A percentile compares a stretch with the other conserved stretches of the same genome.
These are phyloP conservation scores for Kodamaea fukazawae DNA, from an alignment of 805 yeast genomes.

Conservation along the genomic window DNA sequence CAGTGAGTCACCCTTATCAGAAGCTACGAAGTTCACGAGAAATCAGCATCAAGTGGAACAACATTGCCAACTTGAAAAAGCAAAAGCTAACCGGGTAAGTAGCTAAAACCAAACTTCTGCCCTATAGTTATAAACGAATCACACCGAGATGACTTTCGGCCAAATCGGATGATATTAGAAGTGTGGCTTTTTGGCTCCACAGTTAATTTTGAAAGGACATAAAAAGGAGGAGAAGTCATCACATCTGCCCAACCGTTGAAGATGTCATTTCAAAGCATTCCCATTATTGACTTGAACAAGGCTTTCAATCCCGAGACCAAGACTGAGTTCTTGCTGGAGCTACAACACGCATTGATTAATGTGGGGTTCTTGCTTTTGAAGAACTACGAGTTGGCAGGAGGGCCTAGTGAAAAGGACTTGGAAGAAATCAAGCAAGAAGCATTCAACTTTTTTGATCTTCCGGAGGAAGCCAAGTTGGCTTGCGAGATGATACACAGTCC, in stretches of 20 bases:
- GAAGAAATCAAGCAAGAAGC: slow-evolving; percentile 38
- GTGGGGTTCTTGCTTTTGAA: slow-evolving; percentile 54
- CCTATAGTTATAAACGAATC: too few relatives aligned
- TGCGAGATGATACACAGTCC: slow-evolving; percentile 56
- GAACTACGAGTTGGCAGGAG: slow-evolving; percentile 31
- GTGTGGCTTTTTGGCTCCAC: too few relatives aligned
- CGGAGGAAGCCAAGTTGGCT: slow-evolving; percentile 42
- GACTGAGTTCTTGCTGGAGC: slow-evolving; percentile 38
- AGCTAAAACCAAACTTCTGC: too few relatives aligned
- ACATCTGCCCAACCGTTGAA: background rate
- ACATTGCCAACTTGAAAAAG: too few relatives aligned
- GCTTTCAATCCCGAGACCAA: slow-evolving; percentile 44
- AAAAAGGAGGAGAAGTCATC: too few relatives aligned
- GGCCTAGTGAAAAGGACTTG: slow-evolving; percentile 42
- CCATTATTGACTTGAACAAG: slow-evolving; percentile 43
- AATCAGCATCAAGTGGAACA: too few relatives aligned
- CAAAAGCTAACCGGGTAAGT: too few relatives aligned
- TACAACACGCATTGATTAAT: slow-evolving; percentile 48
- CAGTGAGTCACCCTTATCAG: too few relatives aligned
- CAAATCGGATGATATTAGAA: too few relatives aligned
- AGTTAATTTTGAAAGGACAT: too few relatives aligned
- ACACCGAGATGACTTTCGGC: too few relatives aligned
- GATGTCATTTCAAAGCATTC: slow-evolving; percentile 40
- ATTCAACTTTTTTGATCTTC: slow-evolving; percentile 44
- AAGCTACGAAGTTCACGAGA: too few relatives aligned